Base-by-base conservation (phyloP, 768 basidiomycete genomes). In the Kockovaella imperatae region DNA sequence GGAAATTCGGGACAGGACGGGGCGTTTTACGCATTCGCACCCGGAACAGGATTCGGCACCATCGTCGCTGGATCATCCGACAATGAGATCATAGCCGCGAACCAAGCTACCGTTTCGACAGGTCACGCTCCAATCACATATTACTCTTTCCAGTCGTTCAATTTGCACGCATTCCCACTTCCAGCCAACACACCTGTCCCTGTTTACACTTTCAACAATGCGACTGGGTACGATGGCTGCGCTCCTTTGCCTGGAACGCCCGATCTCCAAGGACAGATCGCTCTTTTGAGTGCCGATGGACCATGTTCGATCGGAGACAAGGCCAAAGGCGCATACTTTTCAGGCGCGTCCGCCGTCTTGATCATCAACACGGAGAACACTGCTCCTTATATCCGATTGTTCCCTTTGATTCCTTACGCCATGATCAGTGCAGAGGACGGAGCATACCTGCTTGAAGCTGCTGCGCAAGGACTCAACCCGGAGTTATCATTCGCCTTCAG, bases 221-320 rank as follows among this genome's bases (percentile, higher is more conserved):
- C 77, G 3, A 71, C 78, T 26, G 69, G 68, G 1, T 74, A 79
- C 57, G 80, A 82, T 54, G 82, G 79, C 0, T 86, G 83, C 69
- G 73, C 79, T 2, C 72, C 82, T 0, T 78, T 81, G 3, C 75
- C 73, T 45, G 67, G 57, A 29, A 78, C 77, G 0, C 78, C 79
- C 3, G 77, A 83, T 62, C 73, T 84, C 2, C 75, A 76, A 2
- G 61, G 65, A 13, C 78, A 75, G 46, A 60, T 83, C 14, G n/a
- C n/a, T n/a, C 76, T 79, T 10, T 62, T 86, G 23, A 73, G 83
- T 34, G 76, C 79, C 21, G 73, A 80, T 25, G 83, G 82, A 1
- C 75, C 73, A 3, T 83, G 83, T 62, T 68, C 77, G 1, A 78
- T 81, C 42, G 77, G 74, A 1, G 64, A 74, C 25, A 84, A 83